A percentile compares a stretch with the other conserved stretches of the same genome.
Evolutionary conservation across 441 rosid genomes (phyloP).

Genomic region (Bruguiera hainesii): DNA sequence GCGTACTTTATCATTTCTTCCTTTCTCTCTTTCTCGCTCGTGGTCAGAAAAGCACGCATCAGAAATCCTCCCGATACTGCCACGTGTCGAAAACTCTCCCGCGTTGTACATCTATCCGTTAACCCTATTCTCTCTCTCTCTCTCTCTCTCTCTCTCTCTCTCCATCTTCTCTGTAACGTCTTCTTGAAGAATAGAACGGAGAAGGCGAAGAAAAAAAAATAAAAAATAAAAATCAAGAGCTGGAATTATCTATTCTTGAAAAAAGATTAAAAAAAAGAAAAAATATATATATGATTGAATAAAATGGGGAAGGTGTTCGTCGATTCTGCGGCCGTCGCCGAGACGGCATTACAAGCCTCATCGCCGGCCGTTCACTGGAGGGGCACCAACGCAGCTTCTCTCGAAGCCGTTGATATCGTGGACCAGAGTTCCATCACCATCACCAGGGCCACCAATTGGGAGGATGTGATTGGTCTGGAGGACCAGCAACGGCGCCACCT

Average conservation of each 20-base stretch:
- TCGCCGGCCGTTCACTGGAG: slow-evolving; percentile 61
- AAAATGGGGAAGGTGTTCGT: slow-evolving; percentile 82
- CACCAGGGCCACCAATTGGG: slow-evolving; percentile 58
- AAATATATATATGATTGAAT: background rate
- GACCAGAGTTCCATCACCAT: slow-evolving; percentile 11
- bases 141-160: slow-evolving; percentile 24
- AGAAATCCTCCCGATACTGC: slow-evolving; percentile 21
- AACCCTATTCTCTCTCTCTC: slow-evolving; percentile 32
- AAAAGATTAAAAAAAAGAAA: background rate
- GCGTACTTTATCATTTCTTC: slow-evolving; percentile 36
- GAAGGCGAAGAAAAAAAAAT: slow-evolving; percentile 6
- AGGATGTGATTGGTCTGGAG: slow-evolving; percentile 74
- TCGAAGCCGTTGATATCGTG: slow-evolving; percentile 47
- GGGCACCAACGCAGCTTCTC: slow-evolving; percentile 34
- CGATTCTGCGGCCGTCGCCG: slow-evolving; percentile 40
- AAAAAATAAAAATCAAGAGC: background rate
- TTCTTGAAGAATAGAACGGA: slow-evolving; percentile 16
- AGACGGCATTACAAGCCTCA: slow-evolving; percentile 22
- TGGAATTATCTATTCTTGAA: background rate
- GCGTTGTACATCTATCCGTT: slow-evolving; percentile 63
- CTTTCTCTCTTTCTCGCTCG: background rate
- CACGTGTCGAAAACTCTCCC: slow-evolving; percentile 54
- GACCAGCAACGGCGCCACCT: slow-evolving; percentile 81
- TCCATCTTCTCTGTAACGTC: slow-evolving; percentile 24
- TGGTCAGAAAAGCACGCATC: slow-evolving; percentile 10